These are phyloP conservation scores for Sordariomycetes sp. DNA, from an alignment of 2,329 filamentous ascomycete species.

Conservation along the genomic window DNA sequence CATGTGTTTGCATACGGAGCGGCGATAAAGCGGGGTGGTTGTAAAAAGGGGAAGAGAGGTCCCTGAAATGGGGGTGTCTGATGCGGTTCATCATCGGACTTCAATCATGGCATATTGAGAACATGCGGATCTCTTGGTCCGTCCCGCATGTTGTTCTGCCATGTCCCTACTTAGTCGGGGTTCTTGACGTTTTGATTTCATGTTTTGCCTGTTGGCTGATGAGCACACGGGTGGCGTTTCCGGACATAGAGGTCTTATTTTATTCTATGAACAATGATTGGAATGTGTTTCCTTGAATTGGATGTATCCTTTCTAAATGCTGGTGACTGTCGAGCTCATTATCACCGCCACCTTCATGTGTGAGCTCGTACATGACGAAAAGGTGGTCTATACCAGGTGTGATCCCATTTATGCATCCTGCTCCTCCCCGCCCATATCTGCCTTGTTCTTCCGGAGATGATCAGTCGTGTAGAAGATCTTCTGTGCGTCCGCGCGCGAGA, in stretches of 20 bases:
- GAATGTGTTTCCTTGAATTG: neutral
- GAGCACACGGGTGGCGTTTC: constrained; percentile 3
- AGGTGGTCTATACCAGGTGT: neutral
- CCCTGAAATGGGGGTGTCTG: neutral
- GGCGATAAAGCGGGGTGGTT: neutral
- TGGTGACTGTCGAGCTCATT: neutral
- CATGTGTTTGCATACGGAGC: neutral
- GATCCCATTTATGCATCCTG: constrained; percentile 1
- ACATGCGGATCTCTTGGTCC: neutral
- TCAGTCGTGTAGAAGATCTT: constrained; percentile 31
- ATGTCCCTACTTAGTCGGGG: neutral
- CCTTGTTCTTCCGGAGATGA: constrained; percentile 30
- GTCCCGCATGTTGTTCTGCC: neutral
- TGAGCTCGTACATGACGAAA: neutral
- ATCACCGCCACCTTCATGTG: neutral
- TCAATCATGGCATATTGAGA: neutral
- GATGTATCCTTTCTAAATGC: neutral
- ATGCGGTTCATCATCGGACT: neutral
- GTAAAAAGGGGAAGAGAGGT: neutral
- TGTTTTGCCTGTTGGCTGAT: neutral
- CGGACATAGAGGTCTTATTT: constrained; percentile 1
- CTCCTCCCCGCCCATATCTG: constrained; percentile 8
- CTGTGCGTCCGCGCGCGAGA: constrained; percentile 22
- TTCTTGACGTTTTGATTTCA: neutral
- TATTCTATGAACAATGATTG: neutral